Percentiles rank a stretch among this genome's conserved stretches.
phyloP scores from a whole-genome alignment of 371 early-diverging fungal genomes.

The Actinomortierella ambigua region DNA sequence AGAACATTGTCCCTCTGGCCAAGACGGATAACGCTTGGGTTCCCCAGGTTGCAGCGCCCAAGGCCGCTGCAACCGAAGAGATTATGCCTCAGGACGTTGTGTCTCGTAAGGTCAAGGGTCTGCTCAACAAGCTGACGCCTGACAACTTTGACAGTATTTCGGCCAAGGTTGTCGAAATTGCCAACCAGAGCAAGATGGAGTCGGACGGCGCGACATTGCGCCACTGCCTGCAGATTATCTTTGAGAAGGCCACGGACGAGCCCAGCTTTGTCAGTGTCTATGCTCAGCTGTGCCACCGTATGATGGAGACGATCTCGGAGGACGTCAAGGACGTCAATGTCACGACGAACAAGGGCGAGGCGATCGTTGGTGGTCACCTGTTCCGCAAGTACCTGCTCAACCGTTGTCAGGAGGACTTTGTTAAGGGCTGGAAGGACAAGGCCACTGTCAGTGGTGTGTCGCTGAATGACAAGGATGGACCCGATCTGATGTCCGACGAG shows the following conservation, averaged over 20 bases:
- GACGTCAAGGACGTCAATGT: conserved; percentile 62
- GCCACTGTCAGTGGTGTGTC: conserved; percentile 52
- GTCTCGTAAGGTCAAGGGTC: conserved; percentile 81
- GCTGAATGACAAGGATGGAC: conserved; percentile 51
- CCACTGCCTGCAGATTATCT: conserved; percentile 77
- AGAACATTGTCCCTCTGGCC: conserved; percentile 75
- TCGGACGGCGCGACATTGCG: conserved; percentile 72
- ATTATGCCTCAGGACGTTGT: conserved; percentile 59
- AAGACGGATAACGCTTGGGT: conserved; percentile 87
- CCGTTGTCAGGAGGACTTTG: conserved; percentile 91
- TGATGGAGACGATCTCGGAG: conserved; percentile 61
- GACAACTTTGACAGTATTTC: conserved; percentile 92
- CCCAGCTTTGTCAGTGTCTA: conserved; percentile 89
- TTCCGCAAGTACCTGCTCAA: conserved; percentile 92
- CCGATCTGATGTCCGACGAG: conserved; percentile 70
- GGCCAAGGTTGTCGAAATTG: conserved; percentile 82
- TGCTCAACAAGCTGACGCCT: conserved; percentile 94
- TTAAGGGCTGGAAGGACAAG: conserved; percentile 79
- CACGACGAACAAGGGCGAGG: conserved; percentile 55
- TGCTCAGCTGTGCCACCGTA: conserved; percentile 82
- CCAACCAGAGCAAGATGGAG: conserved; percentile 70
- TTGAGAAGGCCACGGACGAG: conserved; percentile 96
- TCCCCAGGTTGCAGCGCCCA: conserved; percentile 52
- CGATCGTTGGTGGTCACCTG: conserved; percentile 66
- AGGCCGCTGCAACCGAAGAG: conserved; percentile 40